Base-by-base conservation (phyloP, 2,329 filamentous ascomycete genomes). In the Colletotrichum filicis region DNA sequence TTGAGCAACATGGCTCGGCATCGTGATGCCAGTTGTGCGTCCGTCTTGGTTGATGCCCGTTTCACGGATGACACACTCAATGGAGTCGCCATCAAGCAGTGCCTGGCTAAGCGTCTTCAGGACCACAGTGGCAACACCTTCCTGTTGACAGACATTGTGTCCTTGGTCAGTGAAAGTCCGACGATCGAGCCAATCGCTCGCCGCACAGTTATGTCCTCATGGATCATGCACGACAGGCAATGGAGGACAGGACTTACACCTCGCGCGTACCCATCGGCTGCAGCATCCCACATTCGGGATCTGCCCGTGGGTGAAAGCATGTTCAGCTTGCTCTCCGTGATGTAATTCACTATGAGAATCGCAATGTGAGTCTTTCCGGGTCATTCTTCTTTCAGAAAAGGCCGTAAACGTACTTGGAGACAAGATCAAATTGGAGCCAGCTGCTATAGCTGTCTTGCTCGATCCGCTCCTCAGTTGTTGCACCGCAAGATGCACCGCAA, bases 71-170 rank as follows among this genome's bases (percentile, higher is more conserved):
- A 80, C 32, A 42, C 73, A 74, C 2, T 76, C 67, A 12, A 81
- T 79, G 30, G 68, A 26, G 49, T 80, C 76, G 28, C 77, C 76
- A 68, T 80, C 76, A 30, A 1, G 76, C 3, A 89, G 70, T 0
- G 88, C 89, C 1, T 81, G 74, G 16, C 74, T 79, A 7, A 89
- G 78, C 1, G 75, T 77, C 75, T 90, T 90, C 9, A 90, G 73
- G 0, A 89, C 76, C 0, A 90, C 75, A 0, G 80, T 78, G 1
- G 83, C 85, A 11, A 87, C 76, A 1, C 87, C 88, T 58, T 91
- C 89, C 75, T 89, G 89, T 1, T 87, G 5, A 77, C 77, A 4
- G 76, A 79, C 14, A 30, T 32, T 8, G 26, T 2, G 24, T 12
- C 14, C 7, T 22, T 6, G 74, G 86, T 84, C 79, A 12, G 49